A percentile compares a stretch with the other conserved stretches of the same genome.
Conservation (phyloP, 23 red algal species). For the Gracilaria caudata region DNA sequence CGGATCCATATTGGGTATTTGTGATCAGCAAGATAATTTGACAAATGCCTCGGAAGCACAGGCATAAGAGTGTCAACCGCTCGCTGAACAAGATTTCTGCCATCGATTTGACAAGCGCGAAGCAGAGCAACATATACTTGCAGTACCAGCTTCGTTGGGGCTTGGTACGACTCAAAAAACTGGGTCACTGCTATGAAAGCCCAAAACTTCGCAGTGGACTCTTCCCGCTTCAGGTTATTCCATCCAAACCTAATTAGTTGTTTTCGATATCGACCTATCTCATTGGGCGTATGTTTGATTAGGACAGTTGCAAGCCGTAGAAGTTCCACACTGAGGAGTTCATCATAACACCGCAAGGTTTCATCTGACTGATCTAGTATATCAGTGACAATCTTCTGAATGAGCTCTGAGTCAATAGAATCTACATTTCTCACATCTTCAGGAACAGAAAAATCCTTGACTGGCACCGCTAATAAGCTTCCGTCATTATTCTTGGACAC, state of each 20-base stretch:
- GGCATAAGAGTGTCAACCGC: constrained; percentile 88
- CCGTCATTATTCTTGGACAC: neutral
- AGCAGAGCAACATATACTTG: constrained; percentile 98
- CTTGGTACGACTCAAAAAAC: constrained; percentile 97
- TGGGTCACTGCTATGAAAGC: constrained; percentile 93
- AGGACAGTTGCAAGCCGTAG: constrained; percentile 92
- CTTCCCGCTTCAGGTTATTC: constrained; percentile 98
- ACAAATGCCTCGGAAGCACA: constrained; percentile 75
- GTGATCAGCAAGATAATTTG: constrained; percentile 66
- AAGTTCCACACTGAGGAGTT: constrained; percentile 81
- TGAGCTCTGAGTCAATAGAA: constrained; percentile 17
- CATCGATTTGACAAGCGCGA: constrained; percentile 86
- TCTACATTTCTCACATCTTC: neutral
- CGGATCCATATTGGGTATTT: constrained; percentile 89
- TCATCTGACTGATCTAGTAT: constrained; percentile 81
- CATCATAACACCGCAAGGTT: constrained; percentile 59
- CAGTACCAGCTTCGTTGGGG: constrained; percentile 89
- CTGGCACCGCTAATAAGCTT: neutral
- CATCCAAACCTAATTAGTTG: constrained; percentile 98
- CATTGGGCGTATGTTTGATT: constrained; percentile 79
- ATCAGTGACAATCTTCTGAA: constrained; percentile 73
- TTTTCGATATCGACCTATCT: constrained; percentile 84
- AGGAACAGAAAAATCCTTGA: neutral
- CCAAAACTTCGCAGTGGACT: constrained; percentile 93
- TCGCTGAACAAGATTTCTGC: constrained; percentile 69